Conservation (phyloP, 2,329 filamentous ascomycete genomes). For the Talaromyces sp. region DNA sequence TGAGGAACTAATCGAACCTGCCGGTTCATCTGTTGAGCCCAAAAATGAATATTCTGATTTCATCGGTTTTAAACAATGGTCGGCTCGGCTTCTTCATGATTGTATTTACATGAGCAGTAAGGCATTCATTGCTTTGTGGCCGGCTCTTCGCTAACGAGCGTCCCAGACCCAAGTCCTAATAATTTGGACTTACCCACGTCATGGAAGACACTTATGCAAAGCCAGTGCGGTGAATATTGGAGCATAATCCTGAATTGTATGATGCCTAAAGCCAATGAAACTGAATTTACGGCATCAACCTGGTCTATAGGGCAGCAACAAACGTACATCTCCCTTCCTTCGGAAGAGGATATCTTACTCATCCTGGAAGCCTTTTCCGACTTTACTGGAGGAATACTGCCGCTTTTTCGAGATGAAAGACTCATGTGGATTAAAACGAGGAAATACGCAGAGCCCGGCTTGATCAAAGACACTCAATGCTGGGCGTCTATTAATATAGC, state of each 20-base stretch:
- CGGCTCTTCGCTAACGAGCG: background rate
- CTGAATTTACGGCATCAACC: background rate
- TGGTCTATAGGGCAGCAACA: background rate
- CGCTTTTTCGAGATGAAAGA: background rate
- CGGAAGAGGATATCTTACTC: background rate
- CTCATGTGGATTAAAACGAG: background rate
- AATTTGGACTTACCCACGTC: background rate
- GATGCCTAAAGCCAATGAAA: background rate
- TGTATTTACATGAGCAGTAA: background rate
- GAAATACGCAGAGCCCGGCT: background rate
- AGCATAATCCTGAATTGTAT: background rate
- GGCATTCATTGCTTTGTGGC: background rate
- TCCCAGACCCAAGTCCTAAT: background rate
- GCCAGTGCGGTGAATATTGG: background rate
- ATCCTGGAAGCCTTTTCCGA: background rate
- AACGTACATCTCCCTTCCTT: background rate
- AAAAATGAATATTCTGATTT: background rate
- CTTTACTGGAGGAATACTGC: background rate
- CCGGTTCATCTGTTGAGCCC: background rate
- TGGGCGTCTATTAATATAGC: background rate
- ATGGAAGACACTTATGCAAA: background rate
- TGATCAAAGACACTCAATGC: background rate
- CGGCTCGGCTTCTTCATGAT: background rate
- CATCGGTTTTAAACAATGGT: background rate
- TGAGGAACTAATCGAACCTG: background rate